Percentiles rank a stretch among this genome's conserved stretches.
phyloP scores from a whole-genome alignment of 495 filamentous ascomycete genomes.

The Aspergillus sclerotiicarbonarius region DNA sequence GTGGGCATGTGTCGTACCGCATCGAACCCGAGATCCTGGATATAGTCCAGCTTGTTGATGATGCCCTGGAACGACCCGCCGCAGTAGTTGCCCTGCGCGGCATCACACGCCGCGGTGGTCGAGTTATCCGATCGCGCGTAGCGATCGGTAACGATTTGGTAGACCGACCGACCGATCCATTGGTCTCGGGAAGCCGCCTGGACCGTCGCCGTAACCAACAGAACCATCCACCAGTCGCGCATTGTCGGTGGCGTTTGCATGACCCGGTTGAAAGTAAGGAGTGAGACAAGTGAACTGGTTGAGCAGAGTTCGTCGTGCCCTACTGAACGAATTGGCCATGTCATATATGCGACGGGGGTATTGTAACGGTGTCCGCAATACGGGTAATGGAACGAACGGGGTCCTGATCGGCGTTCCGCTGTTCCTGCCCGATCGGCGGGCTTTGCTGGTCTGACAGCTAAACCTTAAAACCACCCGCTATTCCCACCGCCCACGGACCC shows the following conservation, averaged over 20 bases:
- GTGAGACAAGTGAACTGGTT: not conserved
- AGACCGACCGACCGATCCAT: conserved; percentile 2
- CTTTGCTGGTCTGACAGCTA: not conserved
- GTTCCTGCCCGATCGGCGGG: not conserved
- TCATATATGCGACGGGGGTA: not conserved
- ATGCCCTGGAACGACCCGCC: conserved; percentile 1
- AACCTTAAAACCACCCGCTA: not conserved
- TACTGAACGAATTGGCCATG: not conserved
- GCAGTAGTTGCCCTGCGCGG: not conserved
- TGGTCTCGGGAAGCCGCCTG: conserved; percentile 2
- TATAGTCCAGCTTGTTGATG: conserved; percentile 1
- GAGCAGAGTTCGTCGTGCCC: not conserved
- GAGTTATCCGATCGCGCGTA: conserved; percentile 1
- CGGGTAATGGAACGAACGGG: not conserved
- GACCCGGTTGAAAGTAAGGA: not conserved
- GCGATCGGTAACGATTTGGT: conserved; percentile 6
- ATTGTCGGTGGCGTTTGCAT: conserved; percentile 1
- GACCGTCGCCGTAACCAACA: not conserved
- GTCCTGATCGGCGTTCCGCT: not conserved
- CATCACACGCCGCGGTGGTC: not conserved
- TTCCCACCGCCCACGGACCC: not conserved
- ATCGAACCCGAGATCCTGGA: conserved; percentile 3
- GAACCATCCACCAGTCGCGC: not conserved
- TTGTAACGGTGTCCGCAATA: not conserved
- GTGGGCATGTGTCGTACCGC: not conserved